Conservation (phyloP, 176 grass and related monocot genomes). For the Triticum turgidum region DNA sequence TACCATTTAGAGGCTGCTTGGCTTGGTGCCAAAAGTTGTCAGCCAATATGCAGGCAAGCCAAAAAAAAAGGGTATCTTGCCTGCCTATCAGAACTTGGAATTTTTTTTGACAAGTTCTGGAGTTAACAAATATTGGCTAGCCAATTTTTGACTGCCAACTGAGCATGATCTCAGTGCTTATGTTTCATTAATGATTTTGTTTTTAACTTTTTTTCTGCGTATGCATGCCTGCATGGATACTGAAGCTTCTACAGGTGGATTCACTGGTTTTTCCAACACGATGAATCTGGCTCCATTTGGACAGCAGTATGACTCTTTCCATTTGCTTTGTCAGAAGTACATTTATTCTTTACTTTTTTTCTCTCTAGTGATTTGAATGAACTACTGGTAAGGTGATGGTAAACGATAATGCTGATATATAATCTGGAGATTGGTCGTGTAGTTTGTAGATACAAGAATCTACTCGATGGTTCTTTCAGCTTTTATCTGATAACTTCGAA, state of each 20-base stretch:
- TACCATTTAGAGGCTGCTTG: neutral
- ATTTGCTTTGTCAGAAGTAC: constrained; percentile 13
- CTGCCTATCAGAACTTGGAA: neutral
- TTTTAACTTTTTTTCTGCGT: constrained; percentile 16
- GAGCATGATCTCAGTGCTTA: neutral
- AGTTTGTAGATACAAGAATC: constrained; percentile 5
- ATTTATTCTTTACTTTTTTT: constrained; percentile 20
- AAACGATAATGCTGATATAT: neutral
- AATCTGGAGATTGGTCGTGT: neutral
- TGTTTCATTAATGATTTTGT: neutral
- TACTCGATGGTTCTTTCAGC: constrained; percentile 13
- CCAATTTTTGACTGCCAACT: neutral
- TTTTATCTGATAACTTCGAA: constrained; percentile 8
- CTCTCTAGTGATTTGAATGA: neutral
- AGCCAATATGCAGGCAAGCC: neutral
- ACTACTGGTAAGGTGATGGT: neutral
- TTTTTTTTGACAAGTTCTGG: neutral
- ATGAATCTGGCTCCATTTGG: constrained; percentile 53
- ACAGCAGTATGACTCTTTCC: constrained; percentile 62
- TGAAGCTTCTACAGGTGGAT: constrained; percentile 60
- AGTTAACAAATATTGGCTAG: neutral
- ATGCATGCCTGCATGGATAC: constrained; percentile 1
- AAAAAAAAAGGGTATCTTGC: neutral
- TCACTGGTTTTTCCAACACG: constrained; percentile 54
- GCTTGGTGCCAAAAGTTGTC: neutral